A percentile compares a stretch with the other conserved stretches of the same genome.
phyloP scores from a whole-genome alignment of 805 yeast genomes.

The Yamadazyma kitorensis region DNA sequence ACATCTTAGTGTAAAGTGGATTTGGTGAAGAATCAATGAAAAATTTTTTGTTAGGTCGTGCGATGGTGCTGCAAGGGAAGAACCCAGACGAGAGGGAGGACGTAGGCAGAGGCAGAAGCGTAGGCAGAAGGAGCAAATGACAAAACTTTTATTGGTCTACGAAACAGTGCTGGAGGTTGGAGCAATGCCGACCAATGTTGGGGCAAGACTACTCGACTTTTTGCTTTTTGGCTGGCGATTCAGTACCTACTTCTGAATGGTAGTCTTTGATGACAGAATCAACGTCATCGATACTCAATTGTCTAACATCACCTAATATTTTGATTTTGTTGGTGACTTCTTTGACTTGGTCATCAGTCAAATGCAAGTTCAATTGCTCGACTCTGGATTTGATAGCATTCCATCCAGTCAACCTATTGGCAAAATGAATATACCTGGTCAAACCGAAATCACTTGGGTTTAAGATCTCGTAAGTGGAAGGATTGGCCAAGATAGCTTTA shows the following conservation, averaged over 20 bases:
- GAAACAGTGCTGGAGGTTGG: neutral
- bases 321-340: conserved; percentile 93
- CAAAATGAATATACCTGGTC: conserved; percentile 94
- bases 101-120: too few species aligned
- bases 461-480: conserved; percentile 96
- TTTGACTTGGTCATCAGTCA: conserved; percentile 91
- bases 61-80: too few species aligned
- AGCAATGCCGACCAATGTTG: neutral
- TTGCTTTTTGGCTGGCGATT: conserved; percentile 30
- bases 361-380: conserved; percentile 87
- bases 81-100: too few species aligned
- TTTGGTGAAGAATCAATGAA: conserved; percentile 3
- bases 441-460: conserved; percentile 95
- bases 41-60: conserved; percentile 10
- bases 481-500: conserved; percentile 96
- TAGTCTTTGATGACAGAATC: conserved; percentile 93
- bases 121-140: too few species aligned
- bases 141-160: neutral
- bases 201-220: conserved; percentile 8
- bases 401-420: conserved; percentile 98
- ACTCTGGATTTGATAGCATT: conserved; percentile 98
- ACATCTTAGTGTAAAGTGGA: too few species aligned
- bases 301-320: conserved; percentile 92
- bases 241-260: conserved; percentile 54
- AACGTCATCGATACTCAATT: conserved; percentile 92